Conservation (phyloP, 345 rosid genomes). For the Salix udensis region DNA sequence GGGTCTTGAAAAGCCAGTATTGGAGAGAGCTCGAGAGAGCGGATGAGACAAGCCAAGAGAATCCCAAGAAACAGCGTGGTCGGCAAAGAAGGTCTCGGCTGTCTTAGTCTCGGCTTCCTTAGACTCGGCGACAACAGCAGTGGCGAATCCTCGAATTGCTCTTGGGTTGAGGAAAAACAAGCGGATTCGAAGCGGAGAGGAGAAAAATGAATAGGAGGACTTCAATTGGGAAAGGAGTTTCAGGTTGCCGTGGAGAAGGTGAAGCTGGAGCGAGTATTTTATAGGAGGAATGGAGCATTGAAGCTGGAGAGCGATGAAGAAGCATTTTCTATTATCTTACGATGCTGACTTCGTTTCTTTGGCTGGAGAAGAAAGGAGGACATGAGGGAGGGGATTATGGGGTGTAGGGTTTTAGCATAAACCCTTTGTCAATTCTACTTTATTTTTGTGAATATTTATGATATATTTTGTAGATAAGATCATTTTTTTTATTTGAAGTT, state of each 20-base stretch:
- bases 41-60: slow-evolving; percentile 72
- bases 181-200: slow-evolving; percentile 22
- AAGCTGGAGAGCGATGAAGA: slow-evolving; percentile 43
- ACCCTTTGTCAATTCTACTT: no score
- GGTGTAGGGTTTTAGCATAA: no score
- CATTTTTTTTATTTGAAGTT: no score
- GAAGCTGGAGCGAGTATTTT: slow-evolving; percentile 29
- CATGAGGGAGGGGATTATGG: no score
- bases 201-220: slow-evolving; percentile 28
- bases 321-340: slow-evolving; percentile 32
- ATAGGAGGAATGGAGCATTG: slow-evolving; percentile 38
- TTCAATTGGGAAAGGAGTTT: slow-evolving; percentile 41
- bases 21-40: slow-evolving; percentile 54
- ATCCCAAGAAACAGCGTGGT: slow-evolving; percentile 66
- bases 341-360: no score
- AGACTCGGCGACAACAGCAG: slow-evolving; percentile 29
- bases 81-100: slow-evolving; percentile 46
- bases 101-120: slow-evolving; percentile 25
- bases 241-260: slow-evolving; percentile 24
- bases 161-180: slow-evolving; percentile 31
- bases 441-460: no score
- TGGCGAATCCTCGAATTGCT: slow-evolving; percentile 30
- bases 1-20: slow-evolving; percentile 67
- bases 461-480: no score
- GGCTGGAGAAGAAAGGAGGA: no score